Base-by-base conservation (phyloP, 225 moss, liverwort and hornwort species). In the Anthoceros angustus region DNA sequence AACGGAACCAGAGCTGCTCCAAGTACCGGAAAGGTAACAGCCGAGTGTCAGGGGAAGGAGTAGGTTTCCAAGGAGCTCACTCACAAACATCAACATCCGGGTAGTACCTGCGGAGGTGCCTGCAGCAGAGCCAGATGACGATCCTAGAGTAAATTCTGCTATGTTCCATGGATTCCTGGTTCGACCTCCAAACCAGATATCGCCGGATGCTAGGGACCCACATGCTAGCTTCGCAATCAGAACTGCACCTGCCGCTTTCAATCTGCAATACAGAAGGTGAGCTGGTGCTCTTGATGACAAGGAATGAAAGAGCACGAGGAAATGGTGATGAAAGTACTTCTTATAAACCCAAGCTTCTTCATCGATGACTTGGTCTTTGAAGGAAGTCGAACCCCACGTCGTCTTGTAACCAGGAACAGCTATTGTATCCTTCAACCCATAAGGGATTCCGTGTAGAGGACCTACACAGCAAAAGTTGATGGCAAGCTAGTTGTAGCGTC, bases 131-230 rank as follows among this genome's bases (percentile, higher is more conserved):
- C 84, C 86, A 60, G 80, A 71, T 64, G 84, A 86, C n/a, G 84
- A 86, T 43, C 86, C 82, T 64, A 84, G 74, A 42, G 32, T 42
- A 18, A 84, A 81, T 68, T 86, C 84, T 46, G 62, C 64, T 70
- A 82, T 84, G 68, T 86, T 86, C 86, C 81, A 86, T 16, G 84
- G 86, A 73, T 86, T 86, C 71, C 74, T 84, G 10, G 86, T 86
- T 62, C 64, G 74, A 40, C 86, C 86, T 67, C 81, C 84, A 72
- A 77, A 84, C 86, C 84, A 86, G 66, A 84, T 61, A 48, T 84
- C 81, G 67, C 81, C 76, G 64, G 74, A 84, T 0, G 81, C 86
- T 65, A 86, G 32, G n/a, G 83, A 81, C 41, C 86, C 86, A 43
- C 77, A 8, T 25, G 26, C 84, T 55, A 86, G 77, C 43, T 86